Percentiles rank a stretch among this genome's conserved stretches.
phyloP scores from a whole-genome alignment of 2,329 filamentous ascomycete species.

The Bipolaris cookei region DNA sequence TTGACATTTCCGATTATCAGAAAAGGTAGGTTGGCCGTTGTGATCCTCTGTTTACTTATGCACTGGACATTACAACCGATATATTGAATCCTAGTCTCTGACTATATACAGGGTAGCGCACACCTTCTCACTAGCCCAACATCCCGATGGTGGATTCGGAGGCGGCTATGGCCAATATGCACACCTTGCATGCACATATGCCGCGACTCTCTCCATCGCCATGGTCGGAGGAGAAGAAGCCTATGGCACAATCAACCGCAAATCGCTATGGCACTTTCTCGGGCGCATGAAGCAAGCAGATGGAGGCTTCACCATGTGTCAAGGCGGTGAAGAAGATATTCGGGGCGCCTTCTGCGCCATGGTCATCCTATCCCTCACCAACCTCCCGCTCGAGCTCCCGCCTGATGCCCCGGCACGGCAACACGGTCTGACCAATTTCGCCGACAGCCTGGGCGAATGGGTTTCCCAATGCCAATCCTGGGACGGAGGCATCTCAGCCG shows the following conservation, averaged over 20 bases:
- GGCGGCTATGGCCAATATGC: conserved; percentile 91
- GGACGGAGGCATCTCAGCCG: conserved; percentile 89
- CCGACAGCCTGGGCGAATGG: conserved; percentile 78
- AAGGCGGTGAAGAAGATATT: conserved; percentile 90
- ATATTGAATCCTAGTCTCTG: conserved; percentile 8
- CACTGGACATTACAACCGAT: not conserved
- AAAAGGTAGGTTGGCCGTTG: conserved; percentile 60
- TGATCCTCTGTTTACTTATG: not conserved
- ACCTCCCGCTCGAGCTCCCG: conserved; percentile 80
- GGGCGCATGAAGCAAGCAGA: conserved; percentile 82
- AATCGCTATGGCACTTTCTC: conserved; percentile 89
- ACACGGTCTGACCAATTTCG: conserved; percentile 69
- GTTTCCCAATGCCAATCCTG: conserved; percentile 89
- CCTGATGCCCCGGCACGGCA: conserved; percentile 71
- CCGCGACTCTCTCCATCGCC: conserved; percentile 76
- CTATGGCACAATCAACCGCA: conserved; percentile 78
- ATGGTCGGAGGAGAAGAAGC: conserved; percentile 77
- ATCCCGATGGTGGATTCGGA: conserved; percentile 82
- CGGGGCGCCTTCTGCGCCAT: conserved; percentile 92
- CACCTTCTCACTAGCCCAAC: conserved; percentile 83
- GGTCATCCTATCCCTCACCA: conserved; percentile 80
- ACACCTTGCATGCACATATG: conserved; percentile 90
- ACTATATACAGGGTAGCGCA: conserved; percentile 62
- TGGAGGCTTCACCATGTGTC: conserved; percentile 87
- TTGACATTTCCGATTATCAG: conserved; percentile 71